A percentile compares a stretch with the other conserved stretches of the same genome.
Conservation (phyloP, 116 monocot species). For the Cymodocea nodosa region DNA sequence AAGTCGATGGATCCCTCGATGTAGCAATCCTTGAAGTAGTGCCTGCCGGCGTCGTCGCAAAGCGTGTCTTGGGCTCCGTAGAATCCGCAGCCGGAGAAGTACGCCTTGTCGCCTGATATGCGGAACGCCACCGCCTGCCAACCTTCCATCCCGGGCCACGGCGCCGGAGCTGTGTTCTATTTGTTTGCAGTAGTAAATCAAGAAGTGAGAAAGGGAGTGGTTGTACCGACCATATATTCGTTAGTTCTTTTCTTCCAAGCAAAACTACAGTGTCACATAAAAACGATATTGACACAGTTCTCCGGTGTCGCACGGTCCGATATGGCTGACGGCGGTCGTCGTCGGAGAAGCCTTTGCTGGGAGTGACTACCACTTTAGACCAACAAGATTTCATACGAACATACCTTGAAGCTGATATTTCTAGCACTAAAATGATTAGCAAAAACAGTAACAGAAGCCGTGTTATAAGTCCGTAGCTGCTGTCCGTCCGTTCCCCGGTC, state of each 20-base stretch:
- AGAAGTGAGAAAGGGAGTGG: not conserved
- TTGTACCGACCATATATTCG: too few relatives aligned
- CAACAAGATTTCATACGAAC: not conserved
- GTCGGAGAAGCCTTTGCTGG: not conserved
- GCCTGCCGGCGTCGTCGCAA: constrained; percentile 77
- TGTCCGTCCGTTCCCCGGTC: constrained; percentile 78
- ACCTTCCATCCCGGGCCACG: constrained; percentile 84
- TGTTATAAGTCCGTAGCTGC: constrained; percentile 80
- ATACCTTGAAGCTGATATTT: constrained; percentile 96
- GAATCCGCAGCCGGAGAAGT: constrained; percentile 86
- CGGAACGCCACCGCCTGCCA: constrained; percentile 91
- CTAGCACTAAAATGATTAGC: constrained; percentile 82
- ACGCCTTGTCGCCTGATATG: constrained; percentile 95
- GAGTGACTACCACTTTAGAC: not conserved
- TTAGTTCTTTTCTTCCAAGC: too few relatives aligned
- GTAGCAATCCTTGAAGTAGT: constrained; percentile 97
- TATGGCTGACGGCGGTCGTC: not conserved
- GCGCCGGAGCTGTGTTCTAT: constrained; percentile 93
- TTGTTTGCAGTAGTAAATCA: too few relatives aligned
- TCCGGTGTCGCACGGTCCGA: too few relatives aligned
- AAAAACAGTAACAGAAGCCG: constrained; percentile 86
- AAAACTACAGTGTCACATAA: too few relatives aligned
- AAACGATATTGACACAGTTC: too few relatives aligned
- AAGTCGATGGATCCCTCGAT: constrained; percentile 97
- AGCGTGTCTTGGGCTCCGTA: constrained; percentile 96